Percentiles rank a stretch among this genome's conserved stretches.
phyloP scores from a whole-genome alignment of 1,284 basidiomycete species.

The Apiotrichum porosum region DNA sequence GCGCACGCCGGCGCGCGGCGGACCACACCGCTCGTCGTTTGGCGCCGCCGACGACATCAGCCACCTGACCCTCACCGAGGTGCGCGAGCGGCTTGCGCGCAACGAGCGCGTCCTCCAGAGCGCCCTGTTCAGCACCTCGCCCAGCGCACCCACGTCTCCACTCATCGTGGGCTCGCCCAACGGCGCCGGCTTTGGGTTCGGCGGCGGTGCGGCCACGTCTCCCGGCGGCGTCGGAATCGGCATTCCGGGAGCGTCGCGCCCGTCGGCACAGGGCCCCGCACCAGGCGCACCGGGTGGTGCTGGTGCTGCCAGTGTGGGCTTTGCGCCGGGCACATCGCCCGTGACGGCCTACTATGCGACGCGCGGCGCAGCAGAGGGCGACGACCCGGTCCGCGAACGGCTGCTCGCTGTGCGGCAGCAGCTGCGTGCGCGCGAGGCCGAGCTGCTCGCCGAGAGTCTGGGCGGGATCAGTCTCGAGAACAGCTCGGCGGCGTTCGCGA shows the following conservation, averaged over 20 bases:
- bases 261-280: background rate
- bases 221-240: background rate
- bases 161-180: background rate
- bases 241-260: background rate
- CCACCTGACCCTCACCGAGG: constrained; percentile 29
- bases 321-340: too few species aligned
- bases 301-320: too few species aligned
- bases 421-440: constrained; percentile 33
- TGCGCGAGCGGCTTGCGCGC: constrained; percentile 36
- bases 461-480: constrained; percentile 4
- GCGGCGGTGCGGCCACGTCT: background rate
- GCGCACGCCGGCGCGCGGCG: too few species aligned
- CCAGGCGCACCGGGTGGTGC: too few species aligned
- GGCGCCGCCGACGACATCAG: constrained; percentile 36
- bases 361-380: too few species aligned
- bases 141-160: background rate
- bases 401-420: constrained; percentile 28
- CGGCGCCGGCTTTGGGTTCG: too few species aligned
- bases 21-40: too few species aligned
- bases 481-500: constrained; percentile 4
- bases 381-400: constrained; percentile 33
- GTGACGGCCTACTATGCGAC: too few species aligned
- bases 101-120: constrained; percentile 35
- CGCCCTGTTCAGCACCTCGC: constrained; percentile 21
- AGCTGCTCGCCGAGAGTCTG: constrained; percentile 27